These are phyloP conservation scores for Kernera saxatilis DNA, from an alignment of 345 rosid genomes.

Conservation along the genomic window DNA sequence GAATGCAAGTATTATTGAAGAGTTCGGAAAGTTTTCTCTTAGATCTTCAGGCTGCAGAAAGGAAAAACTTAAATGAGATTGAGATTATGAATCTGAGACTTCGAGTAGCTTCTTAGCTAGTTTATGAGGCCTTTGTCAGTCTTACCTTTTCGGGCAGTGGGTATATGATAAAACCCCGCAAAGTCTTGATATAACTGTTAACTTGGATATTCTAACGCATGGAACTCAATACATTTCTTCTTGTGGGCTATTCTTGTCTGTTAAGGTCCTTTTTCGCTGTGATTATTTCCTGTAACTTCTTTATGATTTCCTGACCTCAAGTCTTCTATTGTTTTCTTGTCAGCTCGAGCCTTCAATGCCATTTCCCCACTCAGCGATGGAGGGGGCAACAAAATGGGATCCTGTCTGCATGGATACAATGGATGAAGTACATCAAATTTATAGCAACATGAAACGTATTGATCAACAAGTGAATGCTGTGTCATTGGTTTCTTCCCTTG, in stretches of 20 bases:
- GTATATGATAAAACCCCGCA: not conserved
- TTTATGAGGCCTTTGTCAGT: not conserved
- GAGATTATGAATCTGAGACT: not conserved
- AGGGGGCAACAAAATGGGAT: constrained; percentile 92
- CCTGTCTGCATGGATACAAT: constrained; percentile 53
- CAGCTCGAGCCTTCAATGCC: constrained; percentile 70
- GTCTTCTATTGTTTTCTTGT: constrained; percentile 5
- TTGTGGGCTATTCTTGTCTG: not conserved
- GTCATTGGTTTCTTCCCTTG: constrained; percentile 60
- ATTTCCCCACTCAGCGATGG: constrained; percentile 72
- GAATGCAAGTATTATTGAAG: not conserved
- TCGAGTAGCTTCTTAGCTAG: constrained; percentile 17
- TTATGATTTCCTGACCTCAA: not conserved
- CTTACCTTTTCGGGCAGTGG: constrained; percentile 9
- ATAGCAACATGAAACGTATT: constrained; percentile 46
- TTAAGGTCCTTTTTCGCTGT: not conserved
- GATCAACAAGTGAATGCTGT: constrained; percentile 66
- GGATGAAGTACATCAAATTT: constrained; percentile 53
- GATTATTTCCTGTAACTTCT: not conserved
- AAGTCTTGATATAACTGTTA: not conserved
- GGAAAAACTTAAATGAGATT: constrained; percentile 41
- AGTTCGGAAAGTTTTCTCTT: not conserved
- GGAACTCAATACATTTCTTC: not conserved
- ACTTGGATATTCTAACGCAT: not conserved
- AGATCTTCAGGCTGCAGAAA: constrained; percentile 32